Evolutionary conservation across 2,329 filamentous ascomycete species (phyloP).

Genomic region (Diaporthe eres): DNA sequence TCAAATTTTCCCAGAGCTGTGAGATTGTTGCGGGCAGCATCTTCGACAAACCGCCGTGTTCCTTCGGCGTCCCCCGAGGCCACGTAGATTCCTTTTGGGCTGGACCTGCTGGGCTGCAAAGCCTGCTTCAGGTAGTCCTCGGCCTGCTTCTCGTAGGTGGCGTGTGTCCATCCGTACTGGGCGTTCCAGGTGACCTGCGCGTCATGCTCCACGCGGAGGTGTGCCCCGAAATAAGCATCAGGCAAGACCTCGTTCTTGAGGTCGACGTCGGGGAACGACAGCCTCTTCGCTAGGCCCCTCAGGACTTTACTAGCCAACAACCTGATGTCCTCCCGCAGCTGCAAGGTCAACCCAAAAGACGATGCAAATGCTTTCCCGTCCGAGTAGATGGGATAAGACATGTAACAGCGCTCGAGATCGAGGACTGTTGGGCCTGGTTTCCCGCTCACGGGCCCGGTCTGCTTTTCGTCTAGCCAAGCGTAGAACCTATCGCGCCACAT

Average conservation of each 20-base stretch:
- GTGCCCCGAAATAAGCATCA: slow-evolving; percentile 30
- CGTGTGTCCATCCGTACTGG: slow-evolving; percentile 22
- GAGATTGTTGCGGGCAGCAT: slow-evolving; percentile 21
- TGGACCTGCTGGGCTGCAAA: background rate
- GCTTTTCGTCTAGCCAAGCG: slow-evolving; percentile 13
- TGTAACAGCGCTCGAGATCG: slow-evolving; percentile 31
- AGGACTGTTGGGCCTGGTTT: slow-evolving; percentile 1
- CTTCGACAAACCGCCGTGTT: slow-evolving; percentile 24
- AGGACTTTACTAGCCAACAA: slow-evolving; percentile 41
- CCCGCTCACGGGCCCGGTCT: background rate
- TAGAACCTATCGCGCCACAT: slow-evolving; percentile 27
- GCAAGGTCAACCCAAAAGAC: slow-evolving; percentile 52
- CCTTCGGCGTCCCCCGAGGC: slow-evolving; percentile 31
- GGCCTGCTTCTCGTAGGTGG: slow-evolving; percentile 30
- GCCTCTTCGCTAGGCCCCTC: background rate
- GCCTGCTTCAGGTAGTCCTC: slow-evolving; percentile 29
- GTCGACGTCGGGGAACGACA: background rate
- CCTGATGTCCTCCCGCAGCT: slow-evolving; percentile 50
- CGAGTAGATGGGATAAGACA: slow-evolving; percentile 30
- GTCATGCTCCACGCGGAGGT: slow-evolving; percentile 28
- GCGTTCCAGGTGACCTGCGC: slow-evolving; percentile 21
- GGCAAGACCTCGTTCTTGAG: slow-evolving; percentile 2
- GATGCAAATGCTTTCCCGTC: slow-evolving; percentile 43
- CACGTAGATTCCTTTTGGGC: slow-evolving; percentile 29
- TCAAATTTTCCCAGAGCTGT: slow-evolving; percentile 27